Evolutionary conservation across 1,284 basidiomycete species (phyloP).

Genomic region (Rhodotorula sp.): DNA sequence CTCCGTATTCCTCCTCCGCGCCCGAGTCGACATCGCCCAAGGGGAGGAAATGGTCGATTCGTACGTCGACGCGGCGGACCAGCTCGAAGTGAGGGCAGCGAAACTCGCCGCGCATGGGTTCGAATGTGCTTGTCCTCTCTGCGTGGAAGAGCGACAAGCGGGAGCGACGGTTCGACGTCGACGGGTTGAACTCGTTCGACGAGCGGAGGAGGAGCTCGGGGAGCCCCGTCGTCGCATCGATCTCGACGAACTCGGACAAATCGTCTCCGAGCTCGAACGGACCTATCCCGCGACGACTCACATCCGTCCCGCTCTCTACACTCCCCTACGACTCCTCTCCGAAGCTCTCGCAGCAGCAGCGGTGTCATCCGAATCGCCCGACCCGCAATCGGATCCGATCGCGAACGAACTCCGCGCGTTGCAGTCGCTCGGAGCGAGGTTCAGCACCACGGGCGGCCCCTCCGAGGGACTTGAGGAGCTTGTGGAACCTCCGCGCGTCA

Average conservation of each 20-base stretch:
- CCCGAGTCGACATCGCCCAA: constrained; percentile 41
- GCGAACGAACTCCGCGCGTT: constrained; percentile 22
- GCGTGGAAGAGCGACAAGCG: constrained; percentile 18
- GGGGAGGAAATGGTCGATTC: constrained; percentile 38
- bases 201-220: neutral
- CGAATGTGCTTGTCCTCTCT: constrained; percentile 33
- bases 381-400: constrained; percentile 1
- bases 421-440: constrained; percentile 23
- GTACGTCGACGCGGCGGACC: constrained; percentile 16
- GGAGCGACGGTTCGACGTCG: neutral
- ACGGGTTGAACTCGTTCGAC: neutral
- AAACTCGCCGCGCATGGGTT: constrained; percentile 36
- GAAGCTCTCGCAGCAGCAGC: constrained; percentile 6
- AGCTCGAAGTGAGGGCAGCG: constrained; percentile 9
- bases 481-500: neutral
- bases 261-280: constrained; percentile 10
- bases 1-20: constrained; percentile 36
- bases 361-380: too few relatives aligned
- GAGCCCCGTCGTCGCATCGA: neutral
- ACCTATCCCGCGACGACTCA: neutral
- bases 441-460: neutral
- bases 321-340: constrained; percentile 6
- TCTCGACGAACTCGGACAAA: neutral
- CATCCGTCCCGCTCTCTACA: constrained; percentile 15
- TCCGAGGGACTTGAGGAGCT: neutral